phyloP scores from a whole-genome alignment of 139 green algal species.

The Desmodesmus armatus region DNA sequence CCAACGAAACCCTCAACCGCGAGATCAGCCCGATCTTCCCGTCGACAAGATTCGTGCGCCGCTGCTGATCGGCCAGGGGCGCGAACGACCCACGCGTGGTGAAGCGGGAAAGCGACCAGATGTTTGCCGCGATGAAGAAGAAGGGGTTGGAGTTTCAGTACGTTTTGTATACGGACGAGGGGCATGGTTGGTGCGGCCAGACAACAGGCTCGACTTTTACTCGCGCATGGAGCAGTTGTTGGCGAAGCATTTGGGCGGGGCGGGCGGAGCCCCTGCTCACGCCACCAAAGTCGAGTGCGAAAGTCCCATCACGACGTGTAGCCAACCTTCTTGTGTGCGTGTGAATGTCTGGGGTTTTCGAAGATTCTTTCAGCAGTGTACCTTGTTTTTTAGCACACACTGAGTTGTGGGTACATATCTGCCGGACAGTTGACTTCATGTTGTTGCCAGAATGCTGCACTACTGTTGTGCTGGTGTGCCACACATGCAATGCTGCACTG shows the following conservation, averaged over 20 bases:
- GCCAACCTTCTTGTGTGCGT: too few relatives aligned
- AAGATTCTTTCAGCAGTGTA: too few relatives aligned
- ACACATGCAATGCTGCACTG: too few relatives aligned
- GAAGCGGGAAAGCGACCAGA: conserved; percentile 32
- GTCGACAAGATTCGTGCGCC: background rate
- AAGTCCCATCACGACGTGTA: too few relatives aligned
- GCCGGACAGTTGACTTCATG: too few relatives aligned
- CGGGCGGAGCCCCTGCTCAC: too few relatives aligned
- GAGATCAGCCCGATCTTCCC: conserved; percentile 13
- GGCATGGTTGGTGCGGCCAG: background rate
- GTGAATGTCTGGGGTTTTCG: too few relatives aligned
- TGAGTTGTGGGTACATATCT: too few relatives aligned
- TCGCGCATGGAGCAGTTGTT: background rate
- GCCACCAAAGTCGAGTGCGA: too few relatives aligned
- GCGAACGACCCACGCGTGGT: conserved; percentile 31
- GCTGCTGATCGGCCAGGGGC: conserved; percentile 37
- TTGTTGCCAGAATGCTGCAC: too few relatives aligned
- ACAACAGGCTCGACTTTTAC: conserved; percentile 11
- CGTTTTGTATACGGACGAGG: background rate
- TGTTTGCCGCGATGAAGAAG: conserved; percentile 22
- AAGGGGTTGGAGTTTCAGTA: conserved; percentile 22
- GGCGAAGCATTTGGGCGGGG: conserved; percentile 3
- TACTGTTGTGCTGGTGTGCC: too few relatives aligned
- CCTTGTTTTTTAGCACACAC: too few relatives aligned
- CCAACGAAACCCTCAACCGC: conserved; percentile 10